A percentile compares a stretch with the other conserved stretches of the same genome.
These are phyloP conservation scores for Phytophthora colocasiae DNA, from an alignment of 352 stramenopile species.

Conservation along the genomic window DNA sequence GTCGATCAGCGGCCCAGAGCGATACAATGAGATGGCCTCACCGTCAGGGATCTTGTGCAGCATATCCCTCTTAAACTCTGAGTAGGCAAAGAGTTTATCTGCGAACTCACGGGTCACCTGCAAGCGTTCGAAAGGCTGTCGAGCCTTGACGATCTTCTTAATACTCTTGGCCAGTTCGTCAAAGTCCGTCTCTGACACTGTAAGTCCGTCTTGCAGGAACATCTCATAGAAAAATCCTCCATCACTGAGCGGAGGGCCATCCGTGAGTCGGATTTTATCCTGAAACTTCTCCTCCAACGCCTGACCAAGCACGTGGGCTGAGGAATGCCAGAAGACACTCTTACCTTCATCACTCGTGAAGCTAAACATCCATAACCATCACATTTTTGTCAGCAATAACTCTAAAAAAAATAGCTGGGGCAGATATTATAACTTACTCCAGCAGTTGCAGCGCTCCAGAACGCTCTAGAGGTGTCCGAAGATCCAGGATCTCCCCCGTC, in stretches of 20 bases:
- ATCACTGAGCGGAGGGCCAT: conserved; percentile 94
- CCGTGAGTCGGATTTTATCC: conserved; percentile 94
- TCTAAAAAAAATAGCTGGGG: neutral
- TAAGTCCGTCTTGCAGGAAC: conserved; percentile 71
- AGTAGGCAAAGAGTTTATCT: conserved; percentile 91
- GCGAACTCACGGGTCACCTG: conserved; percentile 93
- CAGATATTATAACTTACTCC: conserved; percentile 46
- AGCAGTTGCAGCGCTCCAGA: conserved; percentile 64
- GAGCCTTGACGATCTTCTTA: conserved; percentile 96
- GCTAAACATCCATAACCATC: conserved; percentile 28
- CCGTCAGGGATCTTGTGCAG: conserved; percentile 95
- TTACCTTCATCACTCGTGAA: conserved; percentile 78
- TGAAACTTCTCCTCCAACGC: conserved; percentile 98
- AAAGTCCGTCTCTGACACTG: conserved; percentile 81
- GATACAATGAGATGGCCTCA: conserved; percentile 96
- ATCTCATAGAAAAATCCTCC: conserved; percentile 99
- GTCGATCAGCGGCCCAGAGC: conserved; percentile 98
- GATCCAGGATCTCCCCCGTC: conserved; percentile 56
- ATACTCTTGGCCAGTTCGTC: conserved; percentile 88
- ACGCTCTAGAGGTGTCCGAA: conserved; percentile 51
- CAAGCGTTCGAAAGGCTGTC: conserved; percentile 93
- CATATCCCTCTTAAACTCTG: conserved; percentile 98
- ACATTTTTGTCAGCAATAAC: conserved; percentile 7
- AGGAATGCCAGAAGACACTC: conserved; percentile 98
- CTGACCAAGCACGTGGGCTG: conserved; percentile 98